Evolutionary conservation across 495 filamentous ascomycete genomes (phyloP), one percentile per base, ranked within the genome.

Genomic region (Cryomyces minteri): DNA sequence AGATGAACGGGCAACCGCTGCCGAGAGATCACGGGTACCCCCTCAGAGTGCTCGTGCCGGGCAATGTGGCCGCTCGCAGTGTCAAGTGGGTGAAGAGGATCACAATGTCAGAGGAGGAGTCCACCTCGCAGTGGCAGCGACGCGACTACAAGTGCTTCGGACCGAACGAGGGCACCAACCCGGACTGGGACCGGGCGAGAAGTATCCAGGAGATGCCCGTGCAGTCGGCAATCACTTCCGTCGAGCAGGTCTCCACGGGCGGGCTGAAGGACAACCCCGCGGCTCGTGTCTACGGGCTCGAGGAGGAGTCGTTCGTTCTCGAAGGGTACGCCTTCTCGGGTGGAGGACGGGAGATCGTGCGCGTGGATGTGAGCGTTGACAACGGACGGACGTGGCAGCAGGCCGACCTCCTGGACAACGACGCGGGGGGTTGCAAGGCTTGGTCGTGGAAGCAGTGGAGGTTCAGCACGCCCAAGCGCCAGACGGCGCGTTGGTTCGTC

Each of bases 361-460:
- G 67, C 5, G 64, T 70, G 0, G 67, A 70, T 45, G 43, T 70
- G 0, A 66, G 43, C 25, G 43, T 51, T 30, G 53, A 55, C 40
- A 34, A 41, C 7, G 53, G 54, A 8, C 14, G 42, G 14, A 51
- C 51, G 1, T 54, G 51, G 54, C 32, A 45, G 33, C 54, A 54
- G 41, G 54, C 54, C 6, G 41, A 50, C 12, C 58, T 74, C 14
- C 48, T 72, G 7, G 53, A 67, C 39, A 67, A 71, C 48, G 57
- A 57, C 45, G 38, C 58, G 40, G 48, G 54, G 31, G 62, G 57
- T 2, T 63, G 56, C 45, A 69, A 67, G 46, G 45, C 59, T n/a
- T 76, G 72, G 73, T 59, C 65, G 11, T 76, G 73, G 73, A 67
- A 59, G 41, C 60, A 66, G 38, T 76, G 72, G 71, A 58, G 59